Base-by-base conservation (phyloP, 164 flowering plant species). In the Nymphaea colorata region DNA sequence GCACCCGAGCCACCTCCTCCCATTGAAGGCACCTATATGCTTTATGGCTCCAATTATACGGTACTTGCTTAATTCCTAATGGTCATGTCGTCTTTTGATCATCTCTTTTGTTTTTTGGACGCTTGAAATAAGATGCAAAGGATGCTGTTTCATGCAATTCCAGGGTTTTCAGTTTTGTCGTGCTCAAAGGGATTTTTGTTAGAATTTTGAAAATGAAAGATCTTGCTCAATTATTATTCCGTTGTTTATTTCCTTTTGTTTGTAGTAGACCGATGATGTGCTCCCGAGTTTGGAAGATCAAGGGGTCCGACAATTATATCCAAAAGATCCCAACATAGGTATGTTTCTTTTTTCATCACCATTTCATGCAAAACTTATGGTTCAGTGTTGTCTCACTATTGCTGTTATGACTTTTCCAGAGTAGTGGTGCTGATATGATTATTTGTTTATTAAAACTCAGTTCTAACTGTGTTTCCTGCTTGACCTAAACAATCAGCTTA, bases 201-300 rank as follows among this genome's bases (percentile, higher is more conserved):
- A 25, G 36, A 25, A 25, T 25, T 25, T 25, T 25, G 36, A 25
- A 25, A 25, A 25, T 25, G 36, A 25, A 25, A 25, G 59, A 55
- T 17, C 18, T 61, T 8, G 12, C 64, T 11, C 7, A 61, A 12
- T 61, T 61, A 10, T 17, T 25, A 25, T 25, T 25, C 36, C 36
- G 36, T 25, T 25, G 36, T 25, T 25, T 25, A 25, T 25, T 25
- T 44, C 61, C 47, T 67, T 68, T 64, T 11, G n/a, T 61, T 62
- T 15, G 7, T 77, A 10, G 69, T 67, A 93, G 97, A 93, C 96
- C 42, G 96, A 91, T 80, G 96, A 94, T 72, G 86, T 84, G 64
- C 87, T 91, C 67, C 98, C 98, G 3, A 88, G 85, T 76, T 84
- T 94, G 78, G 98, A 94, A 78, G 98, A 94, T 64, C 96, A 94